phyloP scores from a whole-genome alignment of 495 filamentous ascomycete genomes.

The Lophium mytilinum region DNA sequence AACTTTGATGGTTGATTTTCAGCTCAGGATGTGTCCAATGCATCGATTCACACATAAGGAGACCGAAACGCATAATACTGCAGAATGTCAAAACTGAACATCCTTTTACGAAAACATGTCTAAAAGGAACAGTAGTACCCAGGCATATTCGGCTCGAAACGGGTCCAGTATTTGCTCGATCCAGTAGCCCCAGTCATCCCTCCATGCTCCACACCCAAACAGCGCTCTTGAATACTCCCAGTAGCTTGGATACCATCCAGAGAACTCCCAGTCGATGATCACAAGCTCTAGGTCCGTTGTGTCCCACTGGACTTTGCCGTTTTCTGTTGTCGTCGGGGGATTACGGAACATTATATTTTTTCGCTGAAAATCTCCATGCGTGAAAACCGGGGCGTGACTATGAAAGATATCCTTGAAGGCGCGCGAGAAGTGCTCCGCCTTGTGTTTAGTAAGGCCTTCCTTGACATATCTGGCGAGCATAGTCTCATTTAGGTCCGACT shows the following conservation, averaged over 20 bases:
- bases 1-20: slow-evolving; percentile 12
- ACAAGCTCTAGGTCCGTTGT: slow-evolving; percentile 19
- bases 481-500: slow-evolving; percentile 19
- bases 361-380: slow-evolving; percentile 26
- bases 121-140: slow-evolving; percentile 20
- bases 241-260: slow-evolving; percentile 35
- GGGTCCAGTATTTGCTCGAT: slow-evolving; percentile 26
- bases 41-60: slow-evolving; percentile 21
- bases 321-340: slow-evolving; percentile 17
- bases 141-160: slow-evolving; percentile 14
- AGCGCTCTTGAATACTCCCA: slow-evolving; percentile 32
- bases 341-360: slow-evolving; percentile 33
- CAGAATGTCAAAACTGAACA: slow-evolving; percentile 20
- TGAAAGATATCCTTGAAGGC: slow-evolving; percentile 15
- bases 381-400: slow-evolving; percentile 16
- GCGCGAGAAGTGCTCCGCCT: slow-evolving; percentile 14
- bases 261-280: slow-evolving; percentile 35
- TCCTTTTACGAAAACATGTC: slow-evolving; percentile 17
- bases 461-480: slow-evolving; percentile 16
- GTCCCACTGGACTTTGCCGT: slow-evolving; percentile 15
- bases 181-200: slow-evolving; percentile 34
- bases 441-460: slow-evolving; percentile 8
- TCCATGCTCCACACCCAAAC: slow-evolving; percentile 30
- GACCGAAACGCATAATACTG: slow-evolving; percentile 21
- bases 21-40: slow-evolving; percentile 15